A percentile compares a stretch with the other conserved stretches of the same genome.
Evolutionary conservation across 306 rosid species (phyloP).

Genomic region (Cucumis cinereus): DNA sequence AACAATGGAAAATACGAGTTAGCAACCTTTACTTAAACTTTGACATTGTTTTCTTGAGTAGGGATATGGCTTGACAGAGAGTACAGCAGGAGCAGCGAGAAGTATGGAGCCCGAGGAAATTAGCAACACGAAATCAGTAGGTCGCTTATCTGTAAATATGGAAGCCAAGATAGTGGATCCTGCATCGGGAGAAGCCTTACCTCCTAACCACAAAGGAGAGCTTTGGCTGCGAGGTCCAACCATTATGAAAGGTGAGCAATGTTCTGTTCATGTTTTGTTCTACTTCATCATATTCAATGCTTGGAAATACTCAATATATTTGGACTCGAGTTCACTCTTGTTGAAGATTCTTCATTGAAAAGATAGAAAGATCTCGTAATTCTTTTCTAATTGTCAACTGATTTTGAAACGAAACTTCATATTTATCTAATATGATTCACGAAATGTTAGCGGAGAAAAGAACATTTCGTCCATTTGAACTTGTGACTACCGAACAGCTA

Average conservation of each 20-base stretch:
- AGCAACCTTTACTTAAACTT: too few species aligned
- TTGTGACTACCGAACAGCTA: background rate
- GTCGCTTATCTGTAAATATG: conserved; percentile 53
- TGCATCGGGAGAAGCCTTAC: conserved; percentile 42
- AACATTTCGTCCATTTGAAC: background rate
- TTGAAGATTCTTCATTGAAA: too few species aligned
- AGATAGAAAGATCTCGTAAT: too few species aligned
- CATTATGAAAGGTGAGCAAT: conserved; percentile 49
- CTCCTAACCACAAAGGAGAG: conserved; percentile 63
- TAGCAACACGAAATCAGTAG: conserved; percentile 45
- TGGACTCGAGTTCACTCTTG: background rate
- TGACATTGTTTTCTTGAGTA: conserved; percentile 2
- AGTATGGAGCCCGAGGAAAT: conserved; percentile 43
- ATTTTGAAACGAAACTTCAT: too few species aligned
- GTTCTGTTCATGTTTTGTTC: background rate
- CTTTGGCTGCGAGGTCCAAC: conserved; percentile 79
- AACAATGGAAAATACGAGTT: too few species aligned
- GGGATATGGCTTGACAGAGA: conserved; percentile 94
- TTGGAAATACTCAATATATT: background rate
- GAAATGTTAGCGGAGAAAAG: background rate
- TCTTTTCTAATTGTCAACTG: too few species aligned
- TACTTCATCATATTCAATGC: background rate
- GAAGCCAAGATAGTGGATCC: conserved; percentile 87
- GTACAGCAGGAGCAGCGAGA: conserved; percentile 45
- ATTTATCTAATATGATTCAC: too few species aligned